These are phyloP conservation scores for Dispira simplex DNA, from an alignment of 192 early-diverging fungal genomes.

Conservation along the genomic window DNA sequence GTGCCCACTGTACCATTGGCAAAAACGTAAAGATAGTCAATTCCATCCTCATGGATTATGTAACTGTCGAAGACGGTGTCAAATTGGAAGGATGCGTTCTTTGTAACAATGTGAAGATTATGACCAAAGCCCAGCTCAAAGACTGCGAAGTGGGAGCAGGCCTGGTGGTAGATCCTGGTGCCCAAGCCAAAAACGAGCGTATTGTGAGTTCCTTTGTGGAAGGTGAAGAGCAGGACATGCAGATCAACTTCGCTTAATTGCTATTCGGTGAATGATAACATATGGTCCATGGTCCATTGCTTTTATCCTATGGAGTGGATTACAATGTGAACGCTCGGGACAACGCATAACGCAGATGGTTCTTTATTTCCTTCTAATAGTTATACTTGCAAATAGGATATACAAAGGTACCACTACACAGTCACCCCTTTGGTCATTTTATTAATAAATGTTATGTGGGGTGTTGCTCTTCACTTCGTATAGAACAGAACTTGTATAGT, in stretches of 20 bases:
- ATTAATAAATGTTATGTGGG: too few species aligned
- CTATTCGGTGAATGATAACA: too few species aligned
- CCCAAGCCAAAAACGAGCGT: conserved; percentile 23
- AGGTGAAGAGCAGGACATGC: background rate
- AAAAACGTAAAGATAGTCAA: conserved; percentile 91
- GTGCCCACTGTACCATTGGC: conserved; percentile 88
- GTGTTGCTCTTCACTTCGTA: too few species aligned
- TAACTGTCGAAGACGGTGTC: conserved; percentile 84
- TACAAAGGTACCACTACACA: too few species aligned
- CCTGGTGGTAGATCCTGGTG: conserved; percentile 46
- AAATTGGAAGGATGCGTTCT: conserved; percentile 80
- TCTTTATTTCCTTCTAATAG: too few species aligned
- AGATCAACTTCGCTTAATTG: background rate
- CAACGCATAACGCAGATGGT: too few species aligned
- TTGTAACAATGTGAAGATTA: conserved; percentile 64
- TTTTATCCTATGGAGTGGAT: too few species aligned
- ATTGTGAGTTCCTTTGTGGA: conserved; percentile 2
- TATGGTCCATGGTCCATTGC: too few species aligned
- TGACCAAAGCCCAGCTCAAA: conserved; percentile 58
- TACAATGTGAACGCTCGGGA: too few species aligned
- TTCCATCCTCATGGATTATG: conserved; percentile 94
- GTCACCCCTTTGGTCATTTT: too few species aligned
- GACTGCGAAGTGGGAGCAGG: conserved; percentile 75
- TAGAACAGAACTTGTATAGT: too few species aligned
- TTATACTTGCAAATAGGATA: too few species aligned